Evolutionary conservation across 768 basidiomycete species (phyloP).

Genomic region (Mycena indigotica): DNA sequence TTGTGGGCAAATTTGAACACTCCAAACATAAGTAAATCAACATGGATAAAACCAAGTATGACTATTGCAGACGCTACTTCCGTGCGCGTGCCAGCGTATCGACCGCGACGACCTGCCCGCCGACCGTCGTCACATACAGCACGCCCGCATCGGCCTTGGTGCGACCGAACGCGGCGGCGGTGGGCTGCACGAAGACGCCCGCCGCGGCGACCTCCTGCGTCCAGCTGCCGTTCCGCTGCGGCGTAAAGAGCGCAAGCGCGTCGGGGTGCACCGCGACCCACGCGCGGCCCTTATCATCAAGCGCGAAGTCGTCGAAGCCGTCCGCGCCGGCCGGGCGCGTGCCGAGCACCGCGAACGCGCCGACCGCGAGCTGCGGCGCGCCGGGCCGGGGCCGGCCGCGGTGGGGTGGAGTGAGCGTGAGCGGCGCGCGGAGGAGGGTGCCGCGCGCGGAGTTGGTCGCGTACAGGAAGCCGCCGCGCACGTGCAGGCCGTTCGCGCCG

Average conservation of each 20-base stretch:
- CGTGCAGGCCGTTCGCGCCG: constrained; percentile 11
- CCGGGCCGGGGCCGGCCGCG: not conserved
- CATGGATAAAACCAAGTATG: too few relatives aligned
- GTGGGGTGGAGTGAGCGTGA: too few relatives aligned
- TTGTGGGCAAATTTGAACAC: too few relatives aligned
- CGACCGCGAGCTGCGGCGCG: not conserved
- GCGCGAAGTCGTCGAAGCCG: constrained; percentile 10
- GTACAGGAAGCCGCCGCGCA: constrained; percentile 7
- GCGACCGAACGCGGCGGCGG: constrained; percentile 12
- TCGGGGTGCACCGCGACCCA: constrained; percentile 9
- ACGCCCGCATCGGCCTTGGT: constrained; percentile 1
- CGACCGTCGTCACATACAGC: constrained; percentile 10
- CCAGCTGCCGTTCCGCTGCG: constrained; percentile 5
- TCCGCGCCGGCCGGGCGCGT: not conserved
- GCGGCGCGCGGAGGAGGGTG: constrained; percentile 10
- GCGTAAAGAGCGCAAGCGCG: constrained; percentile 4
- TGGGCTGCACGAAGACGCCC: constrained; percentile 11
- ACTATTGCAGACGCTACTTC: too few relatives aligned
- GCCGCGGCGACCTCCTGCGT: constrained; percentile 6
- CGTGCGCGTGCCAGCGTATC: too few relatives aligned
- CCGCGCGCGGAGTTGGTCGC: constrained; percentile 7
- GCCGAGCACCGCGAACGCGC: constrained; percentile 8
- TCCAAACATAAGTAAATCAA: too few relatives aligned
- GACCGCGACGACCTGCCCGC: constrained; percentile 20
- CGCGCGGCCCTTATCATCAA: constrained; percentile 9